A percentile compares a stretch with the other conserved stretches of the same genome.
These are phyloP conservation scores for Trifolium fragiferum DNA, from an alignment of 306 rosid species.

Conservation along the genomic window DNA sequence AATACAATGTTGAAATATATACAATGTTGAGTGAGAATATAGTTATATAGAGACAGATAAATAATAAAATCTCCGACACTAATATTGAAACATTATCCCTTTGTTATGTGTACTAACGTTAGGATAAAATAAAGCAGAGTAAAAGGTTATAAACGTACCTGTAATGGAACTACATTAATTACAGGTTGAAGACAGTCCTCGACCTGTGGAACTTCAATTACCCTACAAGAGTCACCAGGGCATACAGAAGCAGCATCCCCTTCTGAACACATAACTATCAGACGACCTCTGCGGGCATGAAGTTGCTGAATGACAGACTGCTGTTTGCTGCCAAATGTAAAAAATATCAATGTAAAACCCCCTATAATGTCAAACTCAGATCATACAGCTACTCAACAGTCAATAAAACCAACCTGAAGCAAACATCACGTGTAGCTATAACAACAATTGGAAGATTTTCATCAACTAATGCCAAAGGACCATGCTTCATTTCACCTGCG, in stretches of 20 bases:
- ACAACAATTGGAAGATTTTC: constrained; percentile 91
- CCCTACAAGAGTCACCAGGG: constrained; percentile 73
- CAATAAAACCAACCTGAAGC: constrained; percentile 80
- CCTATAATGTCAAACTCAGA: constrained; percentile 29
- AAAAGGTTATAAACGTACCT: constrained; percentile 55
- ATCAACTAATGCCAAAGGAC: constrained; percentile 96
- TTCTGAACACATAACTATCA: constrained; percentile 85
- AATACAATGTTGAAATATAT: constrained; percentile 14
- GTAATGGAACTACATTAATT: constrained; percentile 83
- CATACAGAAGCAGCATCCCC: constrained; percentile 80
- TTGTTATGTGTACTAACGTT: constrained; percentile 1
- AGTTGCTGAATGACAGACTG: constrained; percentile 99
- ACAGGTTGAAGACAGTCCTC: constrained; percentile 99
- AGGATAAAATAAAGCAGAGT: constrained; percentile 26
- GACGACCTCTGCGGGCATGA: constrained; percentile 95
- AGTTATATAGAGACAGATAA: constrained; percentile 10
- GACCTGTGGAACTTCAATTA: constrained; percentile 86
- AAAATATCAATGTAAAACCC: constrained; percentile 42
- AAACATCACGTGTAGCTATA: constrained; percentile 89
- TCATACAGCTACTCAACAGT: constrained; percentile 25
- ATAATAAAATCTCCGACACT: constrained; percentile 18
- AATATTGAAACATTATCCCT: constrained; percentile 2
- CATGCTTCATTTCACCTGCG: constrained; percentile 99
- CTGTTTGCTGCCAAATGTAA: constrained; percentile 81
- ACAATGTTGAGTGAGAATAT: constrained; percentile 6